A percentile compares a stretch with the other conserved stretches of the same genome.
These are phyloP conservation scores for Xylaria sp. DNA, from an alignment of 495 filamentous ascomycete genomes.

Conservation along the genomic window DNA sequence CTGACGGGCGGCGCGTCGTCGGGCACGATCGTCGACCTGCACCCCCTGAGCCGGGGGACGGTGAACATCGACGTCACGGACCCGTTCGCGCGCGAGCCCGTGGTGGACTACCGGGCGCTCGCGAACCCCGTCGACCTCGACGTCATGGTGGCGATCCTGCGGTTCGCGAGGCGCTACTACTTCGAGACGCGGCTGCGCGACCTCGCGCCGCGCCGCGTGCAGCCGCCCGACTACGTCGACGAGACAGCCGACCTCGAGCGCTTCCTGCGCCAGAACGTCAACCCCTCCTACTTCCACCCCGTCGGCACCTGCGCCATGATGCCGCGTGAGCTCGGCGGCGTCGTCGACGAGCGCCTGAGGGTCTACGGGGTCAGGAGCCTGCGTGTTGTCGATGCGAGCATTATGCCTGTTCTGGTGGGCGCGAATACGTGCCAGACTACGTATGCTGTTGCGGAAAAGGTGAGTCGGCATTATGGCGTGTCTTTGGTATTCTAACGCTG, in stretches of 20 bases:
- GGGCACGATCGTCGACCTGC: constrained; percentile 49
- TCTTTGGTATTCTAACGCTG: background rate
- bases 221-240: constrained; percentile 42
- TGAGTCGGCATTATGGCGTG: constrained; percentile 24
- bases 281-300: constrained; percentile 53
- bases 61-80: constrained; percentile 52
- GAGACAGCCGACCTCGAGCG: constrained; percentile 41
- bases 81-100: constrained; percentile 45
- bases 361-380: constrained; percentile 51
- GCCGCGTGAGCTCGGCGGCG: constrained; percentile 61
- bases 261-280: constrained; percentile 41
- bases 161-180: constrained; percentile 49
- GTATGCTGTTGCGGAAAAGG: constrained; percentile 55
- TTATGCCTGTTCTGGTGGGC: constrained; percentile 48
- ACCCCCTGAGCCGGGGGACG: constrained; percentile 55
- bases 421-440: constrained; percentile 53
- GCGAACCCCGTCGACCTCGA: constrained; percentile 55
- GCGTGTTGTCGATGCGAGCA: constrained; percentile 53
- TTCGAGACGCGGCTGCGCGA: constrained; percentile 42
- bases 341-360: constrained; percentile 51
- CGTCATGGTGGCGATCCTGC: constrained; percentile 51
- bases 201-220: constrained; percentile 36
- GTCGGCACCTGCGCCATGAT: constrained; percentile 63
- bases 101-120: constrained; percentile 58
- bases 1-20: constrained; percentile 42